Conservation (phyloP, 257 asterid species). For the Capsicum pubescens region DNA sequence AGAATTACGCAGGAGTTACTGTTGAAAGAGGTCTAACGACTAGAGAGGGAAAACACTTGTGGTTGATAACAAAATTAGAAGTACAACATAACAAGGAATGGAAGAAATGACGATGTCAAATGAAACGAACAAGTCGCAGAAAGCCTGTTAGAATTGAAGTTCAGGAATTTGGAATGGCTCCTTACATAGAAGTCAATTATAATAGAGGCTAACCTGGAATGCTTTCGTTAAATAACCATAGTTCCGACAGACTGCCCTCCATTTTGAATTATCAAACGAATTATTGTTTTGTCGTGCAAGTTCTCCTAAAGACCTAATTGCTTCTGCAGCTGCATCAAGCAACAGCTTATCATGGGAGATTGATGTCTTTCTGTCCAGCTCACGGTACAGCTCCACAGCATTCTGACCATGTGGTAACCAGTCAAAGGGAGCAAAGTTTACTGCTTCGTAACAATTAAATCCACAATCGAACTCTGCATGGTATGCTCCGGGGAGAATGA, state of each 20-base stretch:
- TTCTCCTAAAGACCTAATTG: conserved; percentile 60
- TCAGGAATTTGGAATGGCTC: neutral
- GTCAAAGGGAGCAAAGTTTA: conserved; percentile 78
- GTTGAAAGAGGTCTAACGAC: neutral
- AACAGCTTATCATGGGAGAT: conserved; percentile 77
- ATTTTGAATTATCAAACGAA: conserved; percentile 37
- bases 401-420: conserved; percentile 85
- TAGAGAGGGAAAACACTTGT: neutral
- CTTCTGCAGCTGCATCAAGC: conserved; percentile 70
- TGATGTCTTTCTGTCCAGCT: conserved; percentile 52
- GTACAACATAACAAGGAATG: neutral
- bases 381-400: conserved; percentile 61
- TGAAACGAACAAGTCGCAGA: neutral
- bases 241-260: conserved; percentile 54
- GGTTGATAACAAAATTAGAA: neutral
- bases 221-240: conserved; percentile 64
- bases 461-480: conserved; percentile 74
- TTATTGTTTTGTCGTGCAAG: conserved; percentile 31
- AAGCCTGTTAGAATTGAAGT: neutral
- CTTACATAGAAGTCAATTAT: neutral
- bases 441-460: conserved; percentile 75
- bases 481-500: conserved; percentile 77
- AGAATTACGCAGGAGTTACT: neutral
- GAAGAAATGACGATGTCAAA: neutral
- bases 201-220: conserved; percentile 61